Conservation (phyloP, 441 rosid genomes). For the Adansonia madagascariensis region DNA sequence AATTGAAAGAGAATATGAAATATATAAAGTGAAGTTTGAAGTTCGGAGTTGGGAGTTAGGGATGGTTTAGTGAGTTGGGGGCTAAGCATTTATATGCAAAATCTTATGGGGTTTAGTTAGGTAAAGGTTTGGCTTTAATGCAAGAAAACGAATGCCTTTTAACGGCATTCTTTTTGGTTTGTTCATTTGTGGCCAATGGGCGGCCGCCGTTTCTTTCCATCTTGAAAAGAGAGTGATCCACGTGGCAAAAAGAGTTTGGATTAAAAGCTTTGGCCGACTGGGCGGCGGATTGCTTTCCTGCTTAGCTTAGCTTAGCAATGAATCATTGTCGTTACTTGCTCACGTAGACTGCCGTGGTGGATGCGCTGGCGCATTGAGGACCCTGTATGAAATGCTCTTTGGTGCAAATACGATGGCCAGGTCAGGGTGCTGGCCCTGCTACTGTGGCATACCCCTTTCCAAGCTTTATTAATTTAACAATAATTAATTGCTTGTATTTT, state of each 20-base stretch:
- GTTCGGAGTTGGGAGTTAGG: not conserved
- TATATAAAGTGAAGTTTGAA: not conserved
- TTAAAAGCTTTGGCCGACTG: slow-evolving; percentile 23
- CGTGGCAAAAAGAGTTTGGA: slow-evolving; percentile 34
- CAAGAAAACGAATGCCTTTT: slow-evolving; percentile 24
- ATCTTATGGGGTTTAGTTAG: slow-evolving; percentile 10
- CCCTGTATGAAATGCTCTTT: not conserved
- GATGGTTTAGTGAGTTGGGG: not conserved
- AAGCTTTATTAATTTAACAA: not conserved
- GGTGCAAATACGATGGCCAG: not conserved
- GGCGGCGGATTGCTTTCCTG: slow-evolving; percentile 21
- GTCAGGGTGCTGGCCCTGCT: not conserved
- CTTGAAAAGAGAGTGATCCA: slow-evolving; percentile 23
- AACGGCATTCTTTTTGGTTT: not conserved
- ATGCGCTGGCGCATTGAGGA: not conserved
- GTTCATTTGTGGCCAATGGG: slow-evolving; percentile 32
- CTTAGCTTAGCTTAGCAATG: not conserved
- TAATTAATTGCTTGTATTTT: not conserved
- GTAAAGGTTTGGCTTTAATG: slow-evolving; percentile 31
- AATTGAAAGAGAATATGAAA: not conserved
- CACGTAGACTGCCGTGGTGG: not conserved
- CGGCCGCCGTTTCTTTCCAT: slow-evolving; percentile 44
- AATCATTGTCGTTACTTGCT: slow-evolving; percentile 28
- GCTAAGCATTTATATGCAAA: not conserved
- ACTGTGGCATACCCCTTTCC: not conserved